phyloP scores from a whole-genome alignment of 1,284 basidiomycete species.

The Heliocybe sulcata region DNA sequence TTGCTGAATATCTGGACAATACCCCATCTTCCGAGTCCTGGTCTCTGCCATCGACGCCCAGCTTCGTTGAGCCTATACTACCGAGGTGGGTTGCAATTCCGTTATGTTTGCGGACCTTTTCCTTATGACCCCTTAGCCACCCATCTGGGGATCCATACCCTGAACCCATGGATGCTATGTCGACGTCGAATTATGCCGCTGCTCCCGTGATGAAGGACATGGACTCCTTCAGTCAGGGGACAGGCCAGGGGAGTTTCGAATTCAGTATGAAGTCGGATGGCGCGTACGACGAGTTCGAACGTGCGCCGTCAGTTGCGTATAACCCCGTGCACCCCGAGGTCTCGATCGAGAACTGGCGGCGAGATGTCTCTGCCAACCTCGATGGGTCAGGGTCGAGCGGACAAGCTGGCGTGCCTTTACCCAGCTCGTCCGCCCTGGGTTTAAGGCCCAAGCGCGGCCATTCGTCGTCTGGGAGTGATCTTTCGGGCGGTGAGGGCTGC shows the following conservation, averaged over 20 bases:
- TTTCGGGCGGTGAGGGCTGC: background rate
- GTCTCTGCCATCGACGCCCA: background rate
- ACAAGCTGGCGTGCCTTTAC: background rate
- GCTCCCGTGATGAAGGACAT: slow-evolving; percentile 42
- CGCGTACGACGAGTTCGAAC: background rate
- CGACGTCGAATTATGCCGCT: slow-evolving; percentile 7
- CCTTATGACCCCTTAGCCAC: background rate
- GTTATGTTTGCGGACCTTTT: background rate
- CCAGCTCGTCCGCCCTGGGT: background rate
- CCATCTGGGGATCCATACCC: background rate
- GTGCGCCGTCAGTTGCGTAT: slow-evolving; percentile 22
- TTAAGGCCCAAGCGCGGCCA: background rate
- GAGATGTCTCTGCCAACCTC: slow-evolving; percentile 7
- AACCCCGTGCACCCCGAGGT: slow-evolving; percentile 15
- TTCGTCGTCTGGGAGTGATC: background rate
- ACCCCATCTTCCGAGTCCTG: background rate
- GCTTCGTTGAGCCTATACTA: background rate
- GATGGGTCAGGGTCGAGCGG: background rate
- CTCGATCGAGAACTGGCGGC: slow-evolving; percentile 14
- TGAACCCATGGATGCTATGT: background rate
- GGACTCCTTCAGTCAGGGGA: slow-evolving; percentile 49
- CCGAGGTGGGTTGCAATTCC: background rate
- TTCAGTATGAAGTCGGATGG: slow-evolving; percentile 21
- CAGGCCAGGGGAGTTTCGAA: slow-evolving; percentile 40
- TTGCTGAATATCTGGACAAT: background rate